Conservation (phyloP, 306 rosid species). For the Sesbania bispinosa region DNA sequence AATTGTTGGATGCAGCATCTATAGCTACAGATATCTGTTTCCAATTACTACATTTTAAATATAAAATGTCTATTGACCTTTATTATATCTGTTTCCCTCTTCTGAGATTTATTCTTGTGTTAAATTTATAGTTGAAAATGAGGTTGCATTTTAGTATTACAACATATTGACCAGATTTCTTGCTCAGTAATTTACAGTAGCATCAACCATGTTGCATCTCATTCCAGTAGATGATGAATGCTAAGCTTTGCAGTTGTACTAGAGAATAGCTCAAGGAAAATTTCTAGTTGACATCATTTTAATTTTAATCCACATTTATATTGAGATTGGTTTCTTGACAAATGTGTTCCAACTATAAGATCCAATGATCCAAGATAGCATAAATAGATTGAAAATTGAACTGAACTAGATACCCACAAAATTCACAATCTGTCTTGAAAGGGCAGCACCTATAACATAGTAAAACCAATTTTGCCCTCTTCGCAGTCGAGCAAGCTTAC, state of each 20-base stretch:
- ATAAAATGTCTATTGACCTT: not conserved
- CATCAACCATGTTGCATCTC: not conserved
- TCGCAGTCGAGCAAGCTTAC: not conserved
- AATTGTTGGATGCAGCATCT: not conserved
- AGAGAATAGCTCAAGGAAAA: not conserved
- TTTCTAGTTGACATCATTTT: not conserved
- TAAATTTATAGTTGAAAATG: not conserved
- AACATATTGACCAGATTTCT: not conserved
- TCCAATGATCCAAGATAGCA: too few relatives aligned
- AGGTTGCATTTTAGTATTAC: not conserved
- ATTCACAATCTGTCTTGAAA: not conserved
- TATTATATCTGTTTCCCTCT: not conserved
- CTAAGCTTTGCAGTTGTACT: not conserved
- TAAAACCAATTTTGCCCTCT: not conserved
- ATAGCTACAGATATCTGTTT: not conserved
- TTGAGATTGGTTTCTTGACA: not conserved
- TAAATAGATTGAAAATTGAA: not conserved
- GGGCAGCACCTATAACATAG: not conserved
- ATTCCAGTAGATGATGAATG: too few relatives aligned
- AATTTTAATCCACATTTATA: not conserved
- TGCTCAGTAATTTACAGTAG: not conserved
- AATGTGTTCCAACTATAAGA: not conserved
- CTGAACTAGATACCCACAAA: not conserved
- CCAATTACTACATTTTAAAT: conserved; percentile 2
- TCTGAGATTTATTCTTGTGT: not conserved